A percentile compares a stretch with the other conserved stretches of the same genome.
phyloP scores from a whole-genome alignment of 805 yeast genomes.

The Kluyveromyces dobzhanskii region DNA sequence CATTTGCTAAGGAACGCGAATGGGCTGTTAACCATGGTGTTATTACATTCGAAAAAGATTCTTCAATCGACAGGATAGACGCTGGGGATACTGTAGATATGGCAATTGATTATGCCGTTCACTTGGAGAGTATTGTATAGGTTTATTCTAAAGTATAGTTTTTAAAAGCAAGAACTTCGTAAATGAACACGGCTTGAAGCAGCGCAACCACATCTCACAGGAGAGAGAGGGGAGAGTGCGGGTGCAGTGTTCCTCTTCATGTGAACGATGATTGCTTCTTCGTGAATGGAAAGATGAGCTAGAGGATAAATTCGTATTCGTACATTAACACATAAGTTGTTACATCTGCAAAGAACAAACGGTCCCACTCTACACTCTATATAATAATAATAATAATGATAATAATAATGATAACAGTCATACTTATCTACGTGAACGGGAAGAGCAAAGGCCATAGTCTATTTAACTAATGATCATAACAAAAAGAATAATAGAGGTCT shows the following conservation, averaged over 20 bases:
- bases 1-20: slow-evolving; percentile 43
- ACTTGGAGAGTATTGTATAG: slow-evolving; percentile 84
- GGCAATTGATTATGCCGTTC: slow-evolving; percentile 79
- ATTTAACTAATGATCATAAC: background rate
- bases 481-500: too few species aligned
- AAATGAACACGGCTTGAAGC: too few species aligned
- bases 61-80: slow-evolving; percentile 28
- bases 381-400: background rate
- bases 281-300: too few species aligned
- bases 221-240: too few species aligned
- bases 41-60: slow-evolving; percentile 37
- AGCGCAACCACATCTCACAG: too few species aligned
- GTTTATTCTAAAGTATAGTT: too few species aligned
- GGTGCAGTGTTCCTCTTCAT: too few species aligned
- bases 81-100: slow-evolving; percentile 48
- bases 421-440: too few species aligned
- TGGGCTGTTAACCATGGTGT: slow-evolving; percentile 52
- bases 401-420: too few species aligned
- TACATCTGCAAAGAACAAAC: background rate
- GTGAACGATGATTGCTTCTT: too few species aligned
- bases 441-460: too few species aligned
- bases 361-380: background rate
- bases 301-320: background rate
- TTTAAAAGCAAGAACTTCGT: too few species aligned
- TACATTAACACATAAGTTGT: background rate